Evolutionary conservation across 257 asterid species (phyloP).

Genomic region (Craterostigma plantagineum): DNA sequence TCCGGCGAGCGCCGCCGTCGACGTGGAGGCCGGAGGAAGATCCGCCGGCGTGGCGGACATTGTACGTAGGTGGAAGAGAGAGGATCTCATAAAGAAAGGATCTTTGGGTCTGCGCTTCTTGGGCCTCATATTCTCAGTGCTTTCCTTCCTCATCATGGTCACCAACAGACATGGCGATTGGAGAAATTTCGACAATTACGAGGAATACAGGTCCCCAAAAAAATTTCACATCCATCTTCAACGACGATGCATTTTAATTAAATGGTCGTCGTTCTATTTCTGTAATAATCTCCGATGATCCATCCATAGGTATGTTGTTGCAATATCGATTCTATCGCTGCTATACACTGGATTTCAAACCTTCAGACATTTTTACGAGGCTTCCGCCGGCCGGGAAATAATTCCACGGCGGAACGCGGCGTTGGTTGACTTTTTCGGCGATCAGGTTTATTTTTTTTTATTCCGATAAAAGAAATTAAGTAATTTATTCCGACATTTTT

Average conservation of each 20-base stretch:
- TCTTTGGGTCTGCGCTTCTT: conserved; percentile 23
- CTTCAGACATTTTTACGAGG: conserved; percentile 26
- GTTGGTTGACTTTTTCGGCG: conserved; percentile 35
- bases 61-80: conserved; percentile 25
- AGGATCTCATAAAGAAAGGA: conserved; percentile 29
- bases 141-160: conserved; percentile 61
- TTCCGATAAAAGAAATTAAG: neutral
- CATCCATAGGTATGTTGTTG: conserved; percentile 38
- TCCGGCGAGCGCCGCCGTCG: conserved; percentile 3
- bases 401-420: conserved; percentile 16
- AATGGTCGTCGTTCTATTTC: neutral
- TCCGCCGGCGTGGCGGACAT: conserved; percentile 11
- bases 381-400: conserved; percentile 19
- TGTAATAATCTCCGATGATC: neutral
- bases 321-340: conserved; percentile 44
- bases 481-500: neutral
- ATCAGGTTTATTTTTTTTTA: conserved; percentile 34
- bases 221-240: too few relatives aligned
- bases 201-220: conserved; percentile 66
- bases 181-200: conserved; percentile 39
- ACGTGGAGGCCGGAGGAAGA: conserved; percentile 1
- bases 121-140: conserved; percentile 39
- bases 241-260: too few relatives aligned
- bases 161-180: conserved; percentile 58
- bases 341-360: conserved; percentile 42